These are phyloP conservation scores for Tuber melanosporum DNA, from an alignment of 495 filamentous ascomycete species.

Conservation along the genomic window DNA sequence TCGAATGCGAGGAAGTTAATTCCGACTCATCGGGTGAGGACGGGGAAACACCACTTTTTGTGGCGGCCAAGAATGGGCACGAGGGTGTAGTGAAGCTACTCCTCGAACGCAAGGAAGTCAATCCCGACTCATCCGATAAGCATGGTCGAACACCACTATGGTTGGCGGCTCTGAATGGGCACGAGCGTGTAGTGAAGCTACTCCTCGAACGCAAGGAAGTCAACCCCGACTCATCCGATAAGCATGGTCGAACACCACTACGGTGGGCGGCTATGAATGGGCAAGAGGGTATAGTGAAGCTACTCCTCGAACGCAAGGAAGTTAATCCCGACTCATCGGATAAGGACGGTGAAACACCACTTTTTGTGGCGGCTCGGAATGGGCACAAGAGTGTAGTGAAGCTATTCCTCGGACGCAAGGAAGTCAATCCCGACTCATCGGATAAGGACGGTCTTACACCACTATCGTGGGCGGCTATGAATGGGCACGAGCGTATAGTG, in stretches of 20 bases:
- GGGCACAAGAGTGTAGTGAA: neutral
- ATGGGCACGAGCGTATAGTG: neutral
- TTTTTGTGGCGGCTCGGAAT: too few species aligned
- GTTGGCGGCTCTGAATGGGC: constrained; percentile 8
- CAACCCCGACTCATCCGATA: too few species aligned
- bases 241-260: too few species aligned
- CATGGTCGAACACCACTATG: constrained; percentile 21
- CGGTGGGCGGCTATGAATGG: too few species aligned
- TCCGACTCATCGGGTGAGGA: constrained; percentile 21
- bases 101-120: constrained; percentile 18
- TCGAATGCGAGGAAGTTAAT: constrained; percentile 20
- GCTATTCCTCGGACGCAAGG: neutral
- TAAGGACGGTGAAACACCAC: too few species aligned
- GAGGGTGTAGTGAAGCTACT: constrained; percentile 32
- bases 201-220: constrained; percentile 28
- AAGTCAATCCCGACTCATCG: neutral
- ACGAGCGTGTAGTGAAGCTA: constrained; percentile 19
- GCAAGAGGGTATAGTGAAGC: too few species aligned
- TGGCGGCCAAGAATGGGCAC: constrained; percentile 23
- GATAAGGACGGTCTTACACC: neutral
- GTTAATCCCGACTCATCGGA: too few species aligned
- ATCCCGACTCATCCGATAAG: constrained; percentile 18
- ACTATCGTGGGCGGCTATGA: neutral
- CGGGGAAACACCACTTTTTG: constrained; percentile 35
- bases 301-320: too few species aligned